Conservation (phyloP, 441 rosid genomes). For the Cnidoscolus chayamansa region DNA sequence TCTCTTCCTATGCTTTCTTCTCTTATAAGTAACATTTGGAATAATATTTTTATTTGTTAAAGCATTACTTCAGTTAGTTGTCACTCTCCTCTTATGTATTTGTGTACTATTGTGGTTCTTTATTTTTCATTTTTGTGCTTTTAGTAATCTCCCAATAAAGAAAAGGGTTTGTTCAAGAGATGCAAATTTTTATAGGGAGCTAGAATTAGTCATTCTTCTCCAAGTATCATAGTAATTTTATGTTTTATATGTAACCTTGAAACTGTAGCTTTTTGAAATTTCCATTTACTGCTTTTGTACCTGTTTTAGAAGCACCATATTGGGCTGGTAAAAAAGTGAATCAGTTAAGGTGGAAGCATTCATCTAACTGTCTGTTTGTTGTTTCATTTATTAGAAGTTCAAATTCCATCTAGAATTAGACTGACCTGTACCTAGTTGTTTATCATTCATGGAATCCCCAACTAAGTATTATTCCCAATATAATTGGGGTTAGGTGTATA, state of each 20-base stretch:
- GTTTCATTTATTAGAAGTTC: not conserved
- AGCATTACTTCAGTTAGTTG: not conserved
- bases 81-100: not conserved
- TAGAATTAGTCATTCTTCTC: not conserved
- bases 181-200: not conserved
- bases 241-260: not conserved
- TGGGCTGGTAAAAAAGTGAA: not conserved
- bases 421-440: not conserved
- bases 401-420: not conserved
- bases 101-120: not conserved
- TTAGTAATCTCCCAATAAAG: not conserved
- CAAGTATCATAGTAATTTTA: not conserved
- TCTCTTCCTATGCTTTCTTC: no score
- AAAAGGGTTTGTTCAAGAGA: not conserved
- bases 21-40: no score
- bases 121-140: not conserved
- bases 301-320: not conserved
- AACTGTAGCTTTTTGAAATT: not conserved
- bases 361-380: not conserved
- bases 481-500: not conserved
- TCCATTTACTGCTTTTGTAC: not conserved
- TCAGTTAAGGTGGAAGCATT: not conserved
- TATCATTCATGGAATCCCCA: not conserved
- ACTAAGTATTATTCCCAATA: not conserved
- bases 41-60: not conserved